Evolutionary conservation across 345 rosid species (phyloP), one percentile per base, ranked within the genome.

Genomic region (Kandelia obovata): DNA sequence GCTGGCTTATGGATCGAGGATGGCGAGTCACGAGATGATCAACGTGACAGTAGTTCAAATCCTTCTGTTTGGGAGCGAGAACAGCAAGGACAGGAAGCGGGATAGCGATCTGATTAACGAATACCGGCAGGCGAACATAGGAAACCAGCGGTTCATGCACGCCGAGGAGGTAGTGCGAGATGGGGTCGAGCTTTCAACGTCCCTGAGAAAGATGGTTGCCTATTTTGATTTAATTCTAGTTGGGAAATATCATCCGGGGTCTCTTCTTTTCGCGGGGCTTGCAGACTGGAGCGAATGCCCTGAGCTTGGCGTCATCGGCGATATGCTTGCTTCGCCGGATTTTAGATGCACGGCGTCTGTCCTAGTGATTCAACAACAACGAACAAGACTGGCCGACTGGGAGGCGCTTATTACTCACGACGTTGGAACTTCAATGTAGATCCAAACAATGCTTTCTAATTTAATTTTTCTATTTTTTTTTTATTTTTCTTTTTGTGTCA

Each of bases 211-310:
- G 25, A 49, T 72, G 4, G 75, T 27, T 0, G 59, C 26, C 1
- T 7, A 46, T 1, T 83, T 61, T 68, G 77, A 81, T 62, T 53
- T 85, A 72, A 68, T 83, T 0, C 15, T 85, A 39, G 83, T 85
- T 1, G 89, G 87, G 26, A 73, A 75, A 43, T 35, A 65, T 10
- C 85, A 83, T 28, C 64, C 53, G 59, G 55, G 61, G 5, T 77
- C 82, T 6, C 68, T 74, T 0, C 62, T 83, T n/a, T 34, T 74
- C n/a, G 4, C n/a, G 13, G 87, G 85, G 30, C 78, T 83, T 5
- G 79, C 66, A 13, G 75, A 67, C 11, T 85, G 87, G 85, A 81
- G 75, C 21, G 87, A 85, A 72, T 79, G 83, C 64, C 81, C 81
- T 0, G 89, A 85, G 80, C 72, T 85, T 0, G 87, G 89, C 15